These are phyloP conservation scores for Jatropha multifida DNA, from an alignment of 441 rosid genomes.

Conservation along the genomic window DNA sequence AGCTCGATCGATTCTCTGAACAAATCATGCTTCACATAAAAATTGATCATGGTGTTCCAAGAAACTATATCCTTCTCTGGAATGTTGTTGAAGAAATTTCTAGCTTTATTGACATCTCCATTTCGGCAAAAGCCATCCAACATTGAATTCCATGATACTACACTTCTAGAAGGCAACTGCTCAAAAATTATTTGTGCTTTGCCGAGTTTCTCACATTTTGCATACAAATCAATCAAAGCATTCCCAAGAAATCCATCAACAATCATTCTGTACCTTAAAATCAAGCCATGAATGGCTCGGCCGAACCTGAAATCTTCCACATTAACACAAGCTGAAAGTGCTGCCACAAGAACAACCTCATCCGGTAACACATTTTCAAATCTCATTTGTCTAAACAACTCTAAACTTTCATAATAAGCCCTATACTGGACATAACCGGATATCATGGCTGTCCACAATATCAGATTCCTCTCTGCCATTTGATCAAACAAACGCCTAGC, in stretches of 20 bases:
- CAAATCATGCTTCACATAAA: slow-evolving; percentile 4
- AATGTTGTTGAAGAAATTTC: slow-evolving; percentile 15
- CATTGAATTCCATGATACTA: slow-evolving; percentile 31
- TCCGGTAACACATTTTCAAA: slow-evolving; percentile 26
- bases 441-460: slow-evolving; percentile 23
- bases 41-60: slow-evolving; percentile 23
- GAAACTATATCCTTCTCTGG: slow-evolving; percentile 18
- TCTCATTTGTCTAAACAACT: slow-evolving; percentile 24
- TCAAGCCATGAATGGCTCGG: slow-evolving; percentile 45
- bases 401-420: slow-evolving; percentile 1
- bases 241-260: slow-evolving; percentile 34
- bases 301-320: slow-evolving; percentile 33
- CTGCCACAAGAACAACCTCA: slow-evolving; percentile 27
- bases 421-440: slow-evolving; percentile 27
- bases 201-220: slow-evolving; percentile 12
- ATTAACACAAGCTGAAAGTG: slow-evolving; percentile 26
- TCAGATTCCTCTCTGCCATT: slow-evolving; percentile 15
- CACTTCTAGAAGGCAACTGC: slow-evolving; percentile 25
- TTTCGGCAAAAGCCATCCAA: slow-evolving; percentile 26
- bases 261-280: slow-evolving; percentile 28
- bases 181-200: slow-evolving; percentile 20
- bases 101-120: slow-evolving; percentile 6
- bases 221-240: slow-evolving; percentile 25
- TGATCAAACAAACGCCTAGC: slow-evolving; percentile 21
- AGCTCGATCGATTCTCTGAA: slow-evolving; percentile 21